phyloP scores from a whole-genome alignment of 805 yeast species.

The Kazachstania martiniae region DNA sequence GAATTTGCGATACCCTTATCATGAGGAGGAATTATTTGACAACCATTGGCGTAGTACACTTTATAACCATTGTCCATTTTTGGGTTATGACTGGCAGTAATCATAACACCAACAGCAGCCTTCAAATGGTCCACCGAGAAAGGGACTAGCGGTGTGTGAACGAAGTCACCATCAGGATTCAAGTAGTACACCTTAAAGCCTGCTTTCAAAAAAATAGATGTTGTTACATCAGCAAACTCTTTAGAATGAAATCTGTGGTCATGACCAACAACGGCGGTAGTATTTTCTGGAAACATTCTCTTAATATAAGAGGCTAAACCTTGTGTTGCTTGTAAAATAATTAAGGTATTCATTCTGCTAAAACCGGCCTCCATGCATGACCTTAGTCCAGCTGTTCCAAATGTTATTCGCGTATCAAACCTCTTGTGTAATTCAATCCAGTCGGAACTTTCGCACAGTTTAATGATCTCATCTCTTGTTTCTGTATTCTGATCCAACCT shows the following conservation, averaged over 20 bases:
- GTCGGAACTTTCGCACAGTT: conserved; percentile 31
- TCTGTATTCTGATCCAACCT: conserved; percentile 28
- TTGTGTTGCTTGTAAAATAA: conserved; percentile 84
- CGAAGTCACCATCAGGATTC: conserved; percentile 26
- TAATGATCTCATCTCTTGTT: conserved; percentile 46
- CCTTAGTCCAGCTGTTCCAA: conserved; percentile 92
- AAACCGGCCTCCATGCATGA: conserved; percentile 88
- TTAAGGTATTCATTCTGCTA: conserved; percentile 77
- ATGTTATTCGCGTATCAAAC: conserved; percentile 51
- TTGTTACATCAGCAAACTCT: conserved; percentile 70
- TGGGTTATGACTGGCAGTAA: conserved; percentile 84
- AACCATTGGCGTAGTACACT: conserved; percentile 87
- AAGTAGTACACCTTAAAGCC: conserved; percentile 65
- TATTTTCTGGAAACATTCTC: conserved; percentile 20
- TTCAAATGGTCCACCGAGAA: conserved; percentile 55
- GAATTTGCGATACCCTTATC: conserved; percentile 59
- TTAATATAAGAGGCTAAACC: conserved; percentile 51
- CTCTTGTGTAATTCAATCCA: conserved; percentile 39
- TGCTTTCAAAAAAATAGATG: conserved; percentile 53
- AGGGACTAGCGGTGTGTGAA: conserved; percentile 90
- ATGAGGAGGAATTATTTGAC: conserved; percentile 92
- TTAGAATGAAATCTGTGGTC: conserved; percentile 82
- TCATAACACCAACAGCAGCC: conserved; percentile 82
- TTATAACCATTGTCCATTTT: conserved; percentile 86
- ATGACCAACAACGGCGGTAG: conserved; percentile 62